These are phyloP conservation scores for Prunus davidiana DNA, from an alignment of 306 rosid genomes.

Conservation along the genomic window DNA sequence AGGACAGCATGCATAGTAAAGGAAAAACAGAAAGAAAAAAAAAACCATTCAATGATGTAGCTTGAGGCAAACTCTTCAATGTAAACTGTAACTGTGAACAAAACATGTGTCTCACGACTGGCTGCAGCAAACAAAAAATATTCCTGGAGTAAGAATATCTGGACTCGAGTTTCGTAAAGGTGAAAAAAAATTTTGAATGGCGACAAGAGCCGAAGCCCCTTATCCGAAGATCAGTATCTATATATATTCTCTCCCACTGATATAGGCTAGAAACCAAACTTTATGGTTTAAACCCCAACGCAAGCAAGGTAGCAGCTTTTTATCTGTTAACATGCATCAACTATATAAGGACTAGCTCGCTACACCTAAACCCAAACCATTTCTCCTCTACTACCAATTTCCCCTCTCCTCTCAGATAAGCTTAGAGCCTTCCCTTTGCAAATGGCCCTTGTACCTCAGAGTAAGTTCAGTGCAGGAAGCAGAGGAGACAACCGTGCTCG, in stretches of 20 bases:
- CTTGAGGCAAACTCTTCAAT: not conserved
- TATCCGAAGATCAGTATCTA: not conserved
- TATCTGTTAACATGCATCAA: not conserved
- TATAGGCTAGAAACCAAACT: not conserved
- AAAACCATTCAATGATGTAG: not conserved
- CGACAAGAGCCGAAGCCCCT: not conserved
- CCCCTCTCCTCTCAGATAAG: not conserved
- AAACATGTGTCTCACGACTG: not conserved
- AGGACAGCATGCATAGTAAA: not conserved
- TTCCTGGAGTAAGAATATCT: constrained; percentile 18
- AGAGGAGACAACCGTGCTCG: not conserved
- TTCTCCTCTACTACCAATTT: not conserved
- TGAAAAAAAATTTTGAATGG: not conserved
- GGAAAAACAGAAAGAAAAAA: not conserved
- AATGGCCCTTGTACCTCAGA: not conserved
- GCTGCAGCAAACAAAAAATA: not conserved
- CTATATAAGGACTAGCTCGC: constrained; percentile 4
- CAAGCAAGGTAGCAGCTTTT: constrained; percentile 18
- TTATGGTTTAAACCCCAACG: not conserved
- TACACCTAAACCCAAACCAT: not conserved
- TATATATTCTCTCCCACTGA: not conserved
- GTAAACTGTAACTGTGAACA: not conserved
- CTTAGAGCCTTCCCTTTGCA: not conserved
- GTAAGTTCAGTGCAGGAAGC: not conserved
- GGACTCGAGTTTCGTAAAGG: not conserved